Base-by-base conservation (phyloP, 1,139 yeast species). In the Yamadazyma sp. region DNA sequence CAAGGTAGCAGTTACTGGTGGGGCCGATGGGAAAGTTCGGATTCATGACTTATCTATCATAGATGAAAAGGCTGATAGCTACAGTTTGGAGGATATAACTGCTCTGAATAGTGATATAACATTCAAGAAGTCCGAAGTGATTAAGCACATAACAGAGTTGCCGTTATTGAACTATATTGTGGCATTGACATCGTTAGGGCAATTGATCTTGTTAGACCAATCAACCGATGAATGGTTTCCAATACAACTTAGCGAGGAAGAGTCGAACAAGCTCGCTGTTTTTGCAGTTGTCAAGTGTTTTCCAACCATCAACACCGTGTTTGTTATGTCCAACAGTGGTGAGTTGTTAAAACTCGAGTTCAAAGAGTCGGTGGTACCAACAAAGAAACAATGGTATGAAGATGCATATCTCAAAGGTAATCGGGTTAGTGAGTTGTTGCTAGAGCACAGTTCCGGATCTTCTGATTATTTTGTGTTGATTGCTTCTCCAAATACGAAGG, bases 21-120 rank as follows among this genome's bases (percentile, higher is more conserved):
- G 97, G 28, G 92, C 95, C 33, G 97, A 89, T 58, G 97, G 97
- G 1, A 74, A 86, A 47, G 62, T 89, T 2, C 68, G 86, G 40
- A 46, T 85, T 5, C 80, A 82, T 51, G 84, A 83, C 52, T 56
- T 85, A 22, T 47, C 53, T 37, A 34, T 37, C 15, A 25, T 42
- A 8, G 42, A 42, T 22, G 35, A 28, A 29, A 38, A 27, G 6
- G 34, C 41, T 54, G 24, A 12, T 8, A 18, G 32, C 8, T 67
- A 69, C 50, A 52, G 67, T 2, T 33, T 70, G 13, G 46, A 51
- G 1, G 59, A 57, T 9, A 67, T 78, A 13, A 44, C 66, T 1
- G 38, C 48, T 0, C 29, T 11, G 29, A 54, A 53, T 2, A 46
- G 60, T 9, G 57, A 56, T 0, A 46, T 60, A 2, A 29, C 26